Evolutionary conservation across 257 asterid genomes (phyloP).

Genomic region (Capsicum chinense): DNA sequence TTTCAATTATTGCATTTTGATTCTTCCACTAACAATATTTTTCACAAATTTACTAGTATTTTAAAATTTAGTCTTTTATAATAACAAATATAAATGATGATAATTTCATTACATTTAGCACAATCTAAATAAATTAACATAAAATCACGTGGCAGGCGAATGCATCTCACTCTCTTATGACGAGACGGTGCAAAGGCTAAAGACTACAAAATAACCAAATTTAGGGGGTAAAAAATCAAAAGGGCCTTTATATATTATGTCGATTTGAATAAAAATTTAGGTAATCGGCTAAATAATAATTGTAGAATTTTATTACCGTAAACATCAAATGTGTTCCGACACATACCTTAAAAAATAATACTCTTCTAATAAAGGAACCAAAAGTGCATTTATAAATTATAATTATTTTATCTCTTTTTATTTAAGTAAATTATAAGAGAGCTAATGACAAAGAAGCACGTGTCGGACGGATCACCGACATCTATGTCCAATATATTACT

Average conservation of each 20-base stretch:
- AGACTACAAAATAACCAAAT: too few relatives aligned
- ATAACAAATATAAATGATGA: neutral
- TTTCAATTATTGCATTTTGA: conserved; percentile 3
- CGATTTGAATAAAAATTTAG: too few relatives aligned
- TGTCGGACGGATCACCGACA: conserved; percentile 20
- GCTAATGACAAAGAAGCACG: conserved; percentile 19
- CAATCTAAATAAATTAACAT: too few relatives aligned
- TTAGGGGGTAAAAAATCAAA: too few relatives aligned
- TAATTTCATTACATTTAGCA: too few relatives aligned
- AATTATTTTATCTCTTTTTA: neutral
- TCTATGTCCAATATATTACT: neutral
- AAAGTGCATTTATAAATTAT: neutral
- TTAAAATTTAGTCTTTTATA: neutral
- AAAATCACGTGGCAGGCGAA: too few relatives aligned
- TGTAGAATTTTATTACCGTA: neutral
- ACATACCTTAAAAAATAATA: neutral
- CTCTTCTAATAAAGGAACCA: neutral
- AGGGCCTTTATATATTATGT: too few relatives aligned
- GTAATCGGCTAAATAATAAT: too few relatives aligned
- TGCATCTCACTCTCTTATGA: too few relatives aligned
- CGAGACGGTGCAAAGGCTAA: too few relatives aligned
- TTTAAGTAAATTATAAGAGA: neutral
- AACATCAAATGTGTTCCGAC: neutral
- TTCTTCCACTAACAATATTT: conserved; percentile 23
- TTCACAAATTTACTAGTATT: neutral